Percentiles rank a stretch among this genome's conserved stretches.
These are phyloP conservation scores for Trypanosoma congolense DNA, from an alignment of 208 protist species.

Conservation along the genomic window DNA sequence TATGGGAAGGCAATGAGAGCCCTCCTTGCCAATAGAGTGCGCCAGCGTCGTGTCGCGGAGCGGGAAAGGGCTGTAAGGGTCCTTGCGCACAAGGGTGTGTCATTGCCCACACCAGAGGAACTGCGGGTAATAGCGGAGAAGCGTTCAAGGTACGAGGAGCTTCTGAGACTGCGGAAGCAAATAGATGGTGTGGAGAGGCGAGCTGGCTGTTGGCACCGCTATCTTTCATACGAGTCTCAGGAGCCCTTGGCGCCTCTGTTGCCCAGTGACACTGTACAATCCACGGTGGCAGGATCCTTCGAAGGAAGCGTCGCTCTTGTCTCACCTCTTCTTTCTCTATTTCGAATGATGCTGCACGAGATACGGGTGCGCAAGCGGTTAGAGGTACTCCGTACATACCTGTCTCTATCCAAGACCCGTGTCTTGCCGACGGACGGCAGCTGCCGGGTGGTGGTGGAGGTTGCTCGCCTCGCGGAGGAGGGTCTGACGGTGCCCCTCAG, in stretches of 20 bases:
- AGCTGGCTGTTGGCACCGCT: conserved; percentile 5
- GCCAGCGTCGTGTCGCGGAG: conserved; percentile 3
- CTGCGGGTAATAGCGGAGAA: conserved; percentile 3
- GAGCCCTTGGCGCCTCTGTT: not conserved
- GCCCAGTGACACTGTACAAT: no score
- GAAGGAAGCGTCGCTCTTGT: conserved; percentile 21
- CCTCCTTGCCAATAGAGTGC: conserved; percentile 14
- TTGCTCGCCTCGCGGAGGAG: conserved; percentile 9
- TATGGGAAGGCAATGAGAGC: not conserved
- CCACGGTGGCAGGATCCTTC: conserved; percentile 8
- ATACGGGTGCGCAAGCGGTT: conserved; percentile 18
- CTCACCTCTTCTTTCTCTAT: conserved; percentile 16
- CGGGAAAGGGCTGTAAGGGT: conserved; percentile 16
- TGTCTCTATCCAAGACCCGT: not conserved
- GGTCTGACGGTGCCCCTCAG: not conserved
- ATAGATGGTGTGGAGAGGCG: conserved; percentile 7
- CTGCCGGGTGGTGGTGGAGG: conserved; percentile 10
- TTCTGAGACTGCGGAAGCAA: conserved; percentile 5
- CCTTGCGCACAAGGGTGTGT: conserved; percentile 13
- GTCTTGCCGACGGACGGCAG: not conserved
- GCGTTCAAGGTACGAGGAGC: not conserved
- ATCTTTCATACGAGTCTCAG: conserved; percentile 22
- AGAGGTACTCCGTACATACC: conserved; percentile 5
- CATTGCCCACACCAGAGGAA: conserved; percentile 7
- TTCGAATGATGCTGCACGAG: conserved; percentile 22